Evolutionary conservation across 1,284 basidiomycete species (phyloP).

Genomic region (Leccinum solheimii): DNA sequence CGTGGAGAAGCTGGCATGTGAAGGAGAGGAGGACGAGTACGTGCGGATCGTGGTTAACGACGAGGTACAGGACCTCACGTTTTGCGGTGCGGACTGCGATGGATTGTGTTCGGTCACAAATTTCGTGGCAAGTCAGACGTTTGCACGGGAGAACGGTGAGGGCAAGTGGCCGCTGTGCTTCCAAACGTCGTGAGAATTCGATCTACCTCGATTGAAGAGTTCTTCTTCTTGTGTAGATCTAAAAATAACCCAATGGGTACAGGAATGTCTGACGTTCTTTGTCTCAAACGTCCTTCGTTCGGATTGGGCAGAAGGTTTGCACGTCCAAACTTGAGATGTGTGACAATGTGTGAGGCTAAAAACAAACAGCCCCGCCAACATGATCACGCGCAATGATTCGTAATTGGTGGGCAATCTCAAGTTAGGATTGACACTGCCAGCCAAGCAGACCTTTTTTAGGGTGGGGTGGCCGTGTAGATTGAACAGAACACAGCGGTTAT

Average conservation of each 20-base stretch:
- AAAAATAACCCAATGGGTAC: background rate
- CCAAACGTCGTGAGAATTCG: background rate
- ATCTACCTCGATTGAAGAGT: too few relatives aligned
- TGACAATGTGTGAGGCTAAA: background rate
- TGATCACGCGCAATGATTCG: background rate
- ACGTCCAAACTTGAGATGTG: background rate
- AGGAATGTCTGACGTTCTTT: background rate
- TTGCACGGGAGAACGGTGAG: background rate
- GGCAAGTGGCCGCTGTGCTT: background rate
- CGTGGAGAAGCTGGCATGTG: background rate
- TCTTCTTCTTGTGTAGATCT: background rate
- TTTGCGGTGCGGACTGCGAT: background rate
- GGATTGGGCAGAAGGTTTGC: background rate
- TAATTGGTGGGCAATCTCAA: background rate
- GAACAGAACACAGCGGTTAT: too few relatives aligned
- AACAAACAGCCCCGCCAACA: background rate
- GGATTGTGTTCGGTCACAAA: background rate
- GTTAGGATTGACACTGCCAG: background rate
- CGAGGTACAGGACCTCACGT: background rate
- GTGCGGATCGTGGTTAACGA: background rate
- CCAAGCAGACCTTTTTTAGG: too few relatives aligned
- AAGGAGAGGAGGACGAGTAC: background rate
- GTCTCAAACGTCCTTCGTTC: background rate
- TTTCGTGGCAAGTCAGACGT: background rate
- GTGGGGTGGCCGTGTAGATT: too few relatives aligned